These are phyloP conservation scores for Aureobasidium sp. DNA, from an alignment of 2,329 filamentous ascomycete species.

Conservation along the genomic window DNA sequence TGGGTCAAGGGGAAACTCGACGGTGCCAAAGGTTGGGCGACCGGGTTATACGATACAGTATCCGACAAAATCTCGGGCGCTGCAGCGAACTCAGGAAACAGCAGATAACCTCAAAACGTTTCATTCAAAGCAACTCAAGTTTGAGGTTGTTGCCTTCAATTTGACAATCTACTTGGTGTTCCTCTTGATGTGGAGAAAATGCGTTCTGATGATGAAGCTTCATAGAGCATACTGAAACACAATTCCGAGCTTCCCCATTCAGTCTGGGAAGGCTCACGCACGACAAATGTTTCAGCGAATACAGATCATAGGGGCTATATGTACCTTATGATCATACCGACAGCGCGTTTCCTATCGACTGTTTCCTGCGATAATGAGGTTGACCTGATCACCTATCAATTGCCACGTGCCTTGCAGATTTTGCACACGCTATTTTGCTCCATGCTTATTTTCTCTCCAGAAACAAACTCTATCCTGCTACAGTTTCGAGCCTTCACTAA, in stretches of 20 bases:
- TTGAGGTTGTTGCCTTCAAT: neutral
- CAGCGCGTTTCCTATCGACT: neutral
- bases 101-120: neutral
- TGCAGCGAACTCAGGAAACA: neutral
- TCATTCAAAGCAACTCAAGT: neutral
- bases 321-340: neutral
- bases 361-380: neutral
- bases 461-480: neutral
- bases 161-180: neutral
- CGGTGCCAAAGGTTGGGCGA: conserved; percentile 25
- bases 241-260: neutral
- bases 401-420: neutral
- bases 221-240: neutral
- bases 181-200: neutral
- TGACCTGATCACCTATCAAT: neutral
- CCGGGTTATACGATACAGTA: conserved; percentile 16
- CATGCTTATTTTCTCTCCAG: neutral
- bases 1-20: conserved; percentile 26
- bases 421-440: neutral
- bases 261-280: neutral
- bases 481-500: neutral
- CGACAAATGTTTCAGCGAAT: neutral
- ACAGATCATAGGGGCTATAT: neutral
- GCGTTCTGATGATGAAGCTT: neutral
- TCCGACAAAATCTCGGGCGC: conserved; percentile 4